These are phyloP conservation scores for Protomyces arabidopsidicola DNA, from an alignment of 1,139 yeast species.

Conservation along the genomic window DNA sequence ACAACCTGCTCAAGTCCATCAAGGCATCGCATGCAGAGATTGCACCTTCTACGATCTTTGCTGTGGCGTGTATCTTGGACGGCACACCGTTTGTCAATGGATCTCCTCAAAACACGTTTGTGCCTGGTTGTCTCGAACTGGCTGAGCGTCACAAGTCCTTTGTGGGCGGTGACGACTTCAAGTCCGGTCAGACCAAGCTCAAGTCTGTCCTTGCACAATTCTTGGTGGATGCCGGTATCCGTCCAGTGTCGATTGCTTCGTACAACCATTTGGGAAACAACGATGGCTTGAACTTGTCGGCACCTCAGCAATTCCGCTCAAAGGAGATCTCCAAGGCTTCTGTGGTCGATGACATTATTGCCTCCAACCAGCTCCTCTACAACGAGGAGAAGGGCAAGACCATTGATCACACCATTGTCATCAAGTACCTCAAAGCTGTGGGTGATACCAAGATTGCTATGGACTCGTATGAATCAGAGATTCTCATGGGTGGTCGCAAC, in stretches of 20 bases:
- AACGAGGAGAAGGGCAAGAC: slow-evolving; percentile 71
- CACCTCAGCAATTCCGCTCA: slow-evolving; percentile 89
- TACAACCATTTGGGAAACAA: slow-evolving; percentile 96
- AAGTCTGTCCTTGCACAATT: slow-evolving; percentile 94
- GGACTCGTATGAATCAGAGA: slow-evolving; percentile 96
- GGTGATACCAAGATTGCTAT: slow-evolving; percentile 96
- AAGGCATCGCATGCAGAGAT: slow-evolving; percentile 76
- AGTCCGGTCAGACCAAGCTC: slow-evolving; percentile 92
- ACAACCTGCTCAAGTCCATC: slow-evolving; percentile 67
- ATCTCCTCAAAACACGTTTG: slow-evolving; percentile 95
- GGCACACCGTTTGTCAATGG: slow-evolving; percentile 88
- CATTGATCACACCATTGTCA: slow-evolving; percentile 92
- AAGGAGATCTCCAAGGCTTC: slow-evolving; percentile 92
- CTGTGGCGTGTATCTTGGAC: slow-evolving; percentile 87
- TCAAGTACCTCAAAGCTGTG: slow-evolving; percentile 88
- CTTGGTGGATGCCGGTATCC: slow-evolving; percentile 94
- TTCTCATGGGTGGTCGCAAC: slow-evolving; percentile 97
- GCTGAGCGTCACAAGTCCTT: slow-evolving; percentile 73
- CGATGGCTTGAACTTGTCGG: slow-evolving; percentile 87
- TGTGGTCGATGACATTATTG: slow-evolving; percentile 91
- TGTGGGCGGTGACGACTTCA: slow-evolving; percentile 96
- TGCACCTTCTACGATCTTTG: slow-evolving; percentile 86
- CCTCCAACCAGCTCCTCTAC: slow-evolving; percentile 79
- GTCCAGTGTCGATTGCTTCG: slow-evolving; percentile 88
- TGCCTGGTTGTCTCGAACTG: slow-evolving; percentile 87